These are phyloP conservation scores for Euphorbia neoarborescens DNA, from an alignment of 441 rosid species.

Conservation along the genomic window DNA sequence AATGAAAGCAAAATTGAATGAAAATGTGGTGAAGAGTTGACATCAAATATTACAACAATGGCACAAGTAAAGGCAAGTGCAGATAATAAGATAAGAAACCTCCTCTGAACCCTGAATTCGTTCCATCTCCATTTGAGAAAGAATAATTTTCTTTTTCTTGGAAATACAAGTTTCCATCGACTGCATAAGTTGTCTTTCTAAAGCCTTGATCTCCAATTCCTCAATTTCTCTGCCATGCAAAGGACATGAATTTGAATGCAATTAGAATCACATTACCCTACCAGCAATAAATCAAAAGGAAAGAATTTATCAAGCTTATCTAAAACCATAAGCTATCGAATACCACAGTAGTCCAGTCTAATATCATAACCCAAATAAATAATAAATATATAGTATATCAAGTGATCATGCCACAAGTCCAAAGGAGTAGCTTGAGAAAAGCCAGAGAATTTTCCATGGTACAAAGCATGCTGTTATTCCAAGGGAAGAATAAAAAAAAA, in stretches of 20 bases:
- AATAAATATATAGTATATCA: background rate
- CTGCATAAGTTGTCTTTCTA: conserved; percentile 96
- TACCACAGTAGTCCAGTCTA: background rate
- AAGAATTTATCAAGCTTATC: conserved; percentile 1
- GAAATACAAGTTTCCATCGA: conserved; percentile 81
- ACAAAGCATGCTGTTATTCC: background rate
- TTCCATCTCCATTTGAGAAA: conserved; percentile 83
- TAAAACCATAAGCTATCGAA: background rate
- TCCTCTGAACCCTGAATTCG: conserved; percentile 81
- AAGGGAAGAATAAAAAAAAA: too few relatives aligned
- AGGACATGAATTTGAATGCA: conserved; percentile 15
- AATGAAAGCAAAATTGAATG: background rate
- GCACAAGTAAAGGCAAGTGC: conserved; percentile 15
- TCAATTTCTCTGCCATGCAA: conserved; percentile 72
- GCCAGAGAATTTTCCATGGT: background rate
- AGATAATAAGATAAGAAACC: conserved; percentile 36
- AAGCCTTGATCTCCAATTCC: conserved; percentile 78
- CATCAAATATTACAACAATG: background rate
- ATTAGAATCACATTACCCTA: conserved; percentile 19
- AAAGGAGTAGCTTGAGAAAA: background rate
- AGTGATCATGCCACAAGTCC: background rate
- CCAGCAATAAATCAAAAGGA: background rate
- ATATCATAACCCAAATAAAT: background rate
- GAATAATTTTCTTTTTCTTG: conserved; percentile 87
- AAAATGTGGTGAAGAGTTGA: conserved; percentile 2